A percentile compares a stretch with the other conserved stretches of the same genome.
Evolutionary conservation across 306 rosid genomes (phyloP).

Genomic region (Lagenaria siceraria): DNA sequence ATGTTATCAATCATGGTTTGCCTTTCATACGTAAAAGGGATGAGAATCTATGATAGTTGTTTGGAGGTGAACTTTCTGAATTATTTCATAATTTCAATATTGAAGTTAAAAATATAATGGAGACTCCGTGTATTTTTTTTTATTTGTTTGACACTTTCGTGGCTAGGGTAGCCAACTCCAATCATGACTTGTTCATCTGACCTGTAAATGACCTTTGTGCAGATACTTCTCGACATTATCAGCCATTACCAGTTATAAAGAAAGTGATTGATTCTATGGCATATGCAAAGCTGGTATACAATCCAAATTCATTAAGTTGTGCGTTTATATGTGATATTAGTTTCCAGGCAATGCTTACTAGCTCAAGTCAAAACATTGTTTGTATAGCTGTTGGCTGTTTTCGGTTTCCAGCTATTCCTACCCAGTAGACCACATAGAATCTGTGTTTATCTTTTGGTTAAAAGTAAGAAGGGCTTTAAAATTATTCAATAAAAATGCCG

Average conservation of each 20-base stretch:
- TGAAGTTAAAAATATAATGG: background rate
- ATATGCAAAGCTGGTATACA: slow-evolving; percentile 28
- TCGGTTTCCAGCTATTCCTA: background rate
- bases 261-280: slow-evolving; percentile 32
- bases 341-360: background rate
- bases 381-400: background rate
- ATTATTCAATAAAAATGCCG: background rate
- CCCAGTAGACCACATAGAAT: background rate
- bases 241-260: slow-evolving; percentile 32
- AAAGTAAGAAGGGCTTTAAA: background rate
- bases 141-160: background rate
- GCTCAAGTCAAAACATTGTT: background rate
- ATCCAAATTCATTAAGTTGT: background rate
- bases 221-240: slow-evolving; percentile 36
- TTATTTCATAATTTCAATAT: background rate
- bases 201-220: background rate
- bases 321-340: background rate
- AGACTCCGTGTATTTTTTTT: background rate
- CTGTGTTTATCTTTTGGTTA: background rate
- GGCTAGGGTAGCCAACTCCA: background rate
- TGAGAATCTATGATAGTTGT: background rate
- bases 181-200: background rate
- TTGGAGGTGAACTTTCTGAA: background rate
- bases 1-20: background rate
- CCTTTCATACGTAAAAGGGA: background rate